Conservation (phyloP, 176 grass and related monocot genomes). For the Carex parvula region DNA sequence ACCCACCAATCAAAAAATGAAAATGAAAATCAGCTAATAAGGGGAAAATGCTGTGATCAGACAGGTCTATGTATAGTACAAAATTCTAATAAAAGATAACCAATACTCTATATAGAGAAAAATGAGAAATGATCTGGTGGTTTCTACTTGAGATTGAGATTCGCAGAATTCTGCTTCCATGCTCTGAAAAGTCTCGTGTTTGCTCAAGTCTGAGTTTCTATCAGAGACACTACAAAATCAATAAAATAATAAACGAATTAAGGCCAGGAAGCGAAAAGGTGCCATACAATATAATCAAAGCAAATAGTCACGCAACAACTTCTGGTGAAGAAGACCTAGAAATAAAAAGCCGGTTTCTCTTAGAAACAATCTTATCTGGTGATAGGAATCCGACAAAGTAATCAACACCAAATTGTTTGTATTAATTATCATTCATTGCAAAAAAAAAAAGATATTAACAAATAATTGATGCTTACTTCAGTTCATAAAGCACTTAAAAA, state of each 20-base stretch:
- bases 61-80: not conserved
- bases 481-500: not conserved
- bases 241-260: not conserved
- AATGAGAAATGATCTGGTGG: not conserved
- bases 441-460: not conserved
- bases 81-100: not conserved
- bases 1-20: not conserved
- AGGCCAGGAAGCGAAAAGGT: not conserved
- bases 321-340: not conserved
- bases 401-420: not conserved
- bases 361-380: not conserved
- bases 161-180: slow-evolving; percentile 7
- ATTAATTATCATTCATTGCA: not conserved
- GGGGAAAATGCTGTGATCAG: not conserved
- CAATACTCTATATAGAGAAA: not conserved
- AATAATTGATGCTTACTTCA: not conserved
- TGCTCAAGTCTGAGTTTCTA: not conserved
- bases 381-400: not conserved
- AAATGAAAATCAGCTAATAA: not conserved
- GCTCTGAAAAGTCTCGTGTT: slow-evolving; percentile 2
- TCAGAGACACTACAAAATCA: slow-evolving; percentile 19
- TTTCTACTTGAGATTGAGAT: slow-evolving; percentile 28
- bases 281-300: not conserved
- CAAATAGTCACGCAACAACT: not conserved
- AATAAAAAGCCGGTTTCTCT: not conserved